Evolutionary conservation across 1,284 basidiomycete genomes (phyloP), one percentile per base, ranked within the genome.

Genomic region (Boletus hoseneyae): DNA sequence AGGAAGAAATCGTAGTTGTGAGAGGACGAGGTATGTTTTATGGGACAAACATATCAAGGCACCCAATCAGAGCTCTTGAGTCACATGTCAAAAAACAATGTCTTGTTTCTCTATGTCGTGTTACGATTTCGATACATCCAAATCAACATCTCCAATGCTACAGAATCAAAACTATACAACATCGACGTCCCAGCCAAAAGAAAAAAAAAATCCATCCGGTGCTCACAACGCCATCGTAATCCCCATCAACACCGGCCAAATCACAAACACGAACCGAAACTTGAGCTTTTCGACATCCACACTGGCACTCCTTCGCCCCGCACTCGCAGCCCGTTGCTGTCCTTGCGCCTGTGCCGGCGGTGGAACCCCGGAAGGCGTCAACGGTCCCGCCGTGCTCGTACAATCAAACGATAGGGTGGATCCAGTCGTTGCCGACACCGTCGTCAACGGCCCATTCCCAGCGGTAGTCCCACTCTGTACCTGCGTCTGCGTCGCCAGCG

Each of bases 161-260:
- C 29, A 30, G 12, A 30, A 5, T 13, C 29, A 13, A 30, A 30
- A 11, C 8, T 8, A 16, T 34, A 8, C 33, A 3, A 25, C 23
- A 6, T 25, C 21, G 21, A 23, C 3, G n/a, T n/a, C n/a, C n/a
- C n/a, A n/a, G n/a, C n/a, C 21, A 23, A 25, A 12, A 9, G 16
- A 18, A n/a, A 19, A 5, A 27, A 37, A 38, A 10, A 32, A 15
- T 5, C 6, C 15, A 4, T 6, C 23, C 23, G 6, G 6, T 25
- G 23, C 23, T 25, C 47, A 62, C 54, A 64, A 40, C 2, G 64
- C 61, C 61, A 63, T 63, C 50, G 57, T 43, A 12, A 63, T 51
- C 29, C 79, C 80, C 53, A 82, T 70, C 53, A 82, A 62, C 10
- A 77, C 74, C 6, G 80, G 80, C 79, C 79, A 82, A 34, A 78